Evolutionary conservation across 768 basidiomycete species (phyloP).

Genomic region (Boletus edulis): DNA sequence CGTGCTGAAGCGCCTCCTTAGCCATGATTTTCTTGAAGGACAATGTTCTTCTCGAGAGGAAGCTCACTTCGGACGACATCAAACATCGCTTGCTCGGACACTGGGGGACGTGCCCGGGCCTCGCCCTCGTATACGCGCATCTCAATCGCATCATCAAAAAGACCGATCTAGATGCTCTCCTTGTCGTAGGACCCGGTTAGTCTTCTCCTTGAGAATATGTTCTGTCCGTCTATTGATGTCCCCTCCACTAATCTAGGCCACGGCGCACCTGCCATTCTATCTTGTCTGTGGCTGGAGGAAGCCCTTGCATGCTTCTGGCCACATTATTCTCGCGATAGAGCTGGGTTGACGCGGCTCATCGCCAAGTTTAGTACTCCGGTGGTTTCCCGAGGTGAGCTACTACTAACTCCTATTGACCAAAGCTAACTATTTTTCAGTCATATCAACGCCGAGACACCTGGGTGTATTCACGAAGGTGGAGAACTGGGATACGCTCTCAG

Average conservation of each 20-base stretch:
- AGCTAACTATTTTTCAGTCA: constrained; percentile 40
- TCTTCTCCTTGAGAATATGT: not conserved
- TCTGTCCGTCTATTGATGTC: no score
- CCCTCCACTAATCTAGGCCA: constrained; percentile 45
- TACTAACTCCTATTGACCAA: not conserved
- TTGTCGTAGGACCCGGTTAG: constrained; percentile 76
- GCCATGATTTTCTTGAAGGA: constrained; percentile 85
- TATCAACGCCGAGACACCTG: constrained; percentile 83
- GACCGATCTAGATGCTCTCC: constrained; percentile 60
- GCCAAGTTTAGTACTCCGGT: constrained; percentile 73
- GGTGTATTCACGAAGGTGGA: constrained; percentile 88
- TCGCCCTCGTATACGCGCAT: constrained; percentile 70
- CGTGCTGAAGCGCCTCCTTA: constrained; percentile 19
- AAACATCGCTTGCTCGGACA: constrained; percentile 81
- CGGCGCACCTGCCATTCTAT: constrained; percentile 85
- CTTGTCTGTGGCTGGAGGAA: constrained; percentile 84
- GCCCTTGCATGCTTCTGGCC: constrained; percentile 60
- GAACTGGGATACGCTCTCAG: constrained; percentile 88
- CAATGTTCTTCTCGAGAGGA: constrained; percentile 64
- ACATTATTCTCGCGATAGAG: constrained; percentile 51
- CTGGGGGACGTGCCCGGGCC: constrained; percentile 83
- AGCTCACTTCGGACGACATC: constrained; percentile 64
- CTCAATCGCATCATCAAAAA: constrained; percentile 62
- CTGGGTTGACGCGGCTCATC: constrained; percentile 67
- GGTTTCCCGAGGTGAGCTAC: constrained; percentile 72